Conservation (phyloP, 2,329 filamentous ascomycete species). For the Corniculantispora saksenae region DNA sequence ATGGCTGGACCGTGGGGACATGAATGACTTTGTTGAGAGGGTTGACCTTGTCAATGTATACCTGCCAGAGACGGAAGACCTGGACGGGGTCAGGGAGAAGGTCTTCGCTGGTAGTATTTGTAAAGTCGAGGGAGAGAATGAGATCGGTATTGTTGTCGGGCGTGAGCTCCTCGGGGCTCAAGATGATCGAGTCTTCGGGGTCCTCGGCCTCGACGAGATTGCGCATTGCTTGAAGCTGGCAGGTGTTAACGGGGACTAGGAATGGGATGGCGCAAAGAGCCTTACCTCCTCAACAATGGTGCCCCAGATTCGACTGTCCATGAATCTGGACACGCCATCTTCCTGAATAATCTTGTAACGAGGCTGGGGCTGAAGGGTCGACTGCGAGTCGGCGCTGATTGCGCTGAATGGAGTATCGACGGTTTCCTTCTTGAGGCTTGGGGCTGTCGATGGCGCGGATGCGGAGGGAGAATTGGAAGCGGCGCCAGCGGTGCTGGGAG, state of each 20-base stretch:
- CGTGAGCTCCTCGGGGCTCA: constrained; percentile 50
- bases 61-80: constrained; percentile 72
- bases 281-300: constrained; percentile 57
- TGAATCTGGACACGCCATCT: constrained; percentile 56
- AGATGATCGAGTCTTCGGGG: constrained; percentile 48
- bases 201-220: constrained; percentile 56
- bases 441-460: constrained; percentile 12
- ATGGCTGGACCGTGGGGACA: constrained; percentile 66
- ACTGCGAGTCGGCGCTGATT: constrained; percentile 29
- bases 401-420: constrained; percentile 22
- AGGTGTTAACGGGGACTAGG: constrained; percentile 21
- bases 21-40: constrained; percentile 73
- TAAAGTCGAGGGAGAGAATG: constrained; percentile 45
- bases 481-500: constrained; percentile 24
- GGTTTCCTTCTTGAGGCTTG: constrained; percentile 5
- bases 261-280: not conserved
- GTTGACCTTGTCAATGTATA: constrained; percentile 73
- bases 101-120: constrained; percentile 43
- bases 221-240: constrained; percentile 58
- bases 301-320: constrained; percentile 57
- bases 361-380: constrained; percentile 45
- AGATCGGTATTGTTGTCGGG: constrained; percentile 56
- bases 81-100: constrained; percentile 67
- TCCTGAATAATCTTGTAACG: constrained; percentile 57
- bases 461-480: constrained; percentile 24